Evolutionary conservation across 805 yeast genomes (phyloP).

Genomic region (Wickerhamomyces queroliae): DNA sequence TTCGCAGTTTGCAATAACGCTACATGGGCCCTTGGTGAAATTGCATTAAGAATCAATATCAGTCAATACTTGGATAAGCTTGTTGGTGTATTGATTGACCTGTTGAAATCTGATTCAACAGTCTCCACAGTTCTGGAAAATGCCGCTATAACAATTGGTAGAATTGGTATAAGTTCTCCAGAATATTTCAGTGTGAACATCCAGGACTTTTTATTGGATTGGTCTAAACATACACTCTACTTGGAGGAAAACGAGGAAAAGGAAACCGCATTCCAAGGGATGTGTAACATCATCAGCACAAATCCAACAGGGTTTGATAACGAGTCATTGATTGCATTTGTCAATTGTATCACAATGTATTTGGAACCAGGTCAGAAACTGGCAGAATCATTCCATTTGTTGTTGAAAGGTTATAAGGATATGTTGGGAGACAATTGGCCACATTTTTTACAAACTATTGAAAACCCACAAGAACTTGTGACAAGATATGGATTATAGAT

Average conservation of each 20-base stretch:
- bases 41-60: slow-evolving; percentile 54
- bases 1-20: slow-evolving; percentile 80
- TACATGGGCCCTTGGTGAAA: slow-evolving; percentile 90
- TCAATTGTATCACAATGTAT: slow-evolving; percentile 55
- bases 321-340: slow-evolving; percentile 45
- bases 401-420: slow-evolving; percentile 38
- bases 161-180: slow-evolving; percentile 66
- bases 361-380: slow-evolving; percentile 43
- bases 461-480: slow-evolving; percentile 13
- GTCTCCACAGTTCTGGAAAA: slow-evolving; percentile 76
- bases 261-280: slow-evolving; percentile 80
- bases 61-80: slow-evolving; percentile 49
- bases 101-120: slow-evolving; percentile 52
- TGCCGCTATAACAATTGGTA: slow-evolving; percentile 83
- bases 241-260: slow-evolving; percentile 83
- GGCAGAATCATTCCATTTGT: slow-evolving; percentile 35
- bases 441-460: slow-evolving; percentile 13
- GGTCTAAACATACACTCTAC: slow-evolving; percentile 67
- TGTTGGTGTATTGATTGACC: slow-evolving; percentile 50
- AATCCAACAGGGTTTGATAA: slow-evolving; percentile 61
- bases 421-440: slow-evolving; percentile 39
- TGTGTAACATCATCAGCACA: slow-evolving; percentile 59
- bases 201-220: slow-evolving; percentile 49
- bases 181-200: slow-evolving; percentile 54
- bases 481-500: slow-evolving; percentile 11